Percentiles rank a stretch among this genome's conserved stretches.
Conservation (phyloP, 148 eudicot genomes). For the Simmondsia chinensis region DNA sequence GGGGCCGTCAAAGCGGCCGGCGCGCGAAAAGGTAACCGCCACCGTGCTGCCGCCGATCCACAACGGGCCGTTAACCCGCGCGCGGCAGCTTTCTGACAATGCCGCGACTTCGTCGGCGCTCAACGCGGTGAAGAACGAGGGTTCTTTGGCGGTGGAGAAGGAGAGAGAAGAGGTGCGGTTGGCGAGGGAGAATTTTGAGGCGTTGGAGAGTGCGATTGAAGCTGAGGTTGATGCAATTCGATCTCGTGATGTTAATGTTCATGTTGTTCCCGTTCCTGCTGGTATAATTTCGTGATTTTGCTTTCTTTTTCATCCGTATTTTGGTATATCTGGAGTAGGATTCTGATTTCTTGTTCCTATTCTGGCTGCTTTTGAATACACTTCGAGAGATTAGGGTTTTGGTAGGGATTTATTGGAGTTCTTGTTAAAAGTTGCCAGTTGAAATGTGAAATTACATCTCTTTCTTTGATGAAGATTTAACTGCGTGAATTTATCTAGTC, state of each 20-base stretch:
- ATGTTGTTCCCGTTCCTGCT: slow-evolving; percentile 74
- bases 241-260: slow-evolving; percentile 44
- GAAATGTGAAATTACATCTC: neutral
- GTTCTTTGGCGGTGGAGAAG: slow-evolving; percentile 13
- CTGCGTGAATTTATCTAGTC: no score
- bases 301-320: neutral
- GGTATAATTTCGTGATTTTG: slow-evolving; percentile 24
- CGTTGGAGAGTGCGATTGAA: slow-evolving; percentile 49
- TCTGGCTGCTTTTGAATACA: no score
- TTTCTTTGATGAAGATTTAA: neutral
- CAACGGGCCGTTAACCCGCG: slow-evolving; percentile 78
- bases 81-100: slow-evolving; percentile 60
- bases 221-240: slow-evolving; percentile 43
- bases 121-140: slow-evolving; percentile 20
- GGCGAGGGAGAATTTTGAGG: slow-evolving; percentile 38
- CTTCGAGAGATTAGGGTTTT: slow-evolving; percentile 9
- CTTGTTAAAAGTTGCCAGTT: neutral
- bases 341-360: neutral
- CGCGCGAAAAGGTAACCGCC: slow-evolving; percentile 56
- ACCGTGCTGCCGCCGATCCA: slow-evolving; percentile 51
- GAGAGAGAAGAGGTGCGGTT: slow-evolving; percentile 18
- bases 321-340: neutral
- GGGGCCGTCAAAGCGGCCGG: slow-evolving; percentile 59
- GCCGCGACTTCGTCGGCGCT: slow-evolving; percentile 24
- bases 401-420: neutral